Evolutionary conservation across 2,329 filamentous ascomycete genomes (phyloP), one percentile per base, ranked within the genome.

Genomic region (Ophiostoma angusticollis): DNA sequence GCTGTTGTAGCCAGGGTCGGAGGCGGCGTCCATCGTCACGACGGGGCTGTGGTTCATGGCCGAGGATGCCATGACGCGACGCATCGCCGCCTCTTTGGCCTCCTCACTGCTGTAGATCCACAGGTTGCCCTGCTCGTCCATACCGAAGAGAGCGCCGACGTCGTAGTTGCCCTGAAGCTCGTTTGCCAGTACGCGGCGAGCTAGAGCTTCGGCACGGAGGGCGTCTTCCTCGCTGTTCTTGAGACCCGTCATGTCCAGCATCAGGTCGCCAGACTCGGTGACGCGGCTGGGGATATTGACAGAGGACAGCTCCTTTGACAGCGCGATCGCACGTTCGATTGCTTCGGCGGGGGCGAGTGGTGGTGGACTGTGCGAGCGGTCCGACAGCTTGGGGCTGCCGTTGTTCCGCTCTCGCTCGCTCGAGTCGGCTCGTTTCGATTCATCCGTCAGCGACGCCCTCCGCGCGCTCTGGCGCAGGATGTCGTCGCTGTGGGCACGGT

Each of bases 31-130:
- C n/a, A 77, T 73, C 14, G 74, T 72, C 16, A 74, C 63, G 27
- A 76, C 65, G 9, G 62, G 58, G 14, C 63, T 60, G 34, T 72
- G 54, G 13, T 63, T 60, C 35, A 73, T 55, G 9, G 67, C 62
- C 7, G 68, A 62, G 8, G 65, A 61, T 40, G 72, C 68, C 44
- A 71, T 66, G 1, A 70, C 71, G 49, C 64, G 71, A 55, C 80
- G 78, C 63, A 80, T 80, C 23, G 89, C 89, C 6, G 83, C 81
- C 51, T 91, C 81, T 54, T 95, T 96, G 18, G 91, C 86, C 54
- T 94, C 87, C 58, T 96, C 87, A 51, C 87, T 96, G 61, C 86
- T 91, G 63, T 98, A 98, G 49, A 98, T 96, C 89, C 91, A 96
- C n/a, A 98, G 68, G 52, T 98, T 98, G 6, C 91, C 91, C 43